phyloP scores from a whole-genome alignment of 225 moss, liverwort and hornwort species.

The Lunularia cruciata region DNA sequence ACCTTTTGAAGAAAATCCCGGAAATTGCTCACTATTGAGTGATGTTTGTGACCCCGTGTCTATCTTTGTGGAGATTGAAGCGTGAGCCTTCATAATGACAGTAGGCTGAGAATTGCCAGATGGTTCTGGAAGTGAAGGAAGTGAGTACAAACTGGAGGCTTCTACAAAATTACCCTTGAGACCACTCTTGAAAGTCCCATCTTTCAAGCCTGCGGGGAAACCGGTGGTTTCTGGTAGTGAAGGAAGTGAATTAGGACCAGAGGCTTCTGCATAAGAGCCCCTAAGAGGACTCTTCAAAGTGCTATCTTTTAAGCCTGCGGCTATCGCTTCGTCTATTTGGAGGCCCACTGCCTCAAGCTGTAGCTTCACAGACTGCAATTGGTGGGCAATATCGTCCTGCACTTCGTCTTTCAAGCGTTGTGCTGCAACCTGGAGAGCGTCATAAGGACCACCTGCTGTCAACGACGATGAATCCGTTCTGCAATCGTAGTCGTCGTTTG shows the following conservation, averaged over 20 bases:
- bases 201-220: slow-evolving; percentile 20
- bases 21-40: background rate
- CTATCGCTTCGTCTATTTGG: slow-evolving; percentile 28
- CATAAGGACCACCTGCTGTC: background rate
- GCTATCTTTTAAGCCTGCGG: slow-evolving; percentile 23
- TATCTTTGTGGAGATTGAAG: background rate
- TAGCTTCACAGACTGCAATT: slow-evolving; percentile 29
- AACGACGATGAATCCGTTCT: background rate
- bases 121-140: too few species aligned
- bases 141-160: too few species aligned
- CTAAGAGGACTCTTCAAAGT: slow-evolving; percentile 6
- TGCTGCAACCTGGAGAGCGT: slow-evolving; percentile 18
- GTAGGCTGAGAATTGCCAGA: too few species aligned
- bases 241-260: background rate
- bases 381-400: slow-evolving; percentile 32
- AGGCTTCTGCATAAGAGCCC: background rate
- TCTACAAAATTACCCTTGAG: background rate
- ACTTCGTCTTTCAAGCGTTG: slow-evolving; percentile 15
- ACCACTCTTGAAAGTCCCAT: slow-evolving; percentile 13
- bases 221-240: background rate
- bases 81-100: background rate
- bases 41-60: slow-evolving; percentile 13
- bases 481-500: background rate
- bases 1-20: background rate
- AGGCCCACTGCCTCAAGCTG: slow-evolving; percentile 33